phyloP scores from a whole-genome alignment of 306 rosid species.

The Lotus japonicus region DNA sequence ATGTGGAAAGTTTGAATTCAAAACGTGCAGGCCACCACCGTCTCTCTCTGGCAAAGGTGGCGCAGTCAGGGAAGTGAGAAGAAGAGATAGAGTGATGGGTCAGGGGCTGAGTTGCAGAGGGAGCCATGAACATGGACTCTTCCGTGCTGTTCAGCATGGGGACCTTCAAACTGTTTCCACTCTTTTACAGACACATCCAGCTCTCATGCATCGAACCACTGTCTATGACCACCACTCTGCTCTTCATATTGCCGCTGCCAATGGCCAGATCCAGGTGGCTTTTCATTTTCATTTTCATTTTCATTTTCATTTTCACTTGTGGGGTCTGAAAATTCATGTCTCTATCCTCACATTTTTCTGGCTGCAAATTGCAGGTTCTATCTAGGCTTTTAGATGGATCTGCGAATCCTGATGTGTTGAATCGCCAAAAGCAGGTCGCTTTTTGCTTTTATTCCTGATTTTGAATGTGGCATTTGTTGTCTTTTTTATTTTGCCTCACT shows the following conservation, averaged over 20 bases:
- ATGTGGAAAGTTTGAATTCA: constrained; percentile 36
- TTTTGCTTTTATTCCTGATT: background rate
- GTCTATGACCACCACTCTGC: constrained; percentile 78
- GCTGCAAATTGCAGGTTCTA: constrained; percentile 45
- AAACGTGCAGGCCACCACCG: constrained; percentile 31
- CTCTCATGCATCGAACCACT: constrained; percentile 53
- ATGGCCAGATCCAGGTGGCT: constrained; percentile 92
- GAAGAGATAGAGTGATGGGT: constrained; percentile 50
- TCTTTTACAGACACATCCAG: constrained; percentile 43
- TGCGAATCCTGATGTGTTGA: constrained; percentile 74
- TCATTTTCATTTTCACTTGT: background rate
- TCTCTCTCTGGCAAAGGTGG: constrained; percentile 38
- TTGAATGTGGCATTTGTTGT: background rate
- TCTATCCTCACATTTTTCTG: background rate
- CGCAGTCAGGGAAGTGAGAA: background rate
- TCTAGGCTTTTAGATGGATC: constrained; percentile 69
- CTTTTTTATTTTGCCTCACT: background rate
- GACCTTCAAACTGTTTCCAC: constrained; percentile 44
- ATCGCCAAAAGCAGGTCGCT: constrained; percentile 88
- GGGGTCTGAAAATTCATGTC: background rate
- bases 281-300: background rate
- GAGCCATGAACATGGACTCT: constrained; percentile 64
- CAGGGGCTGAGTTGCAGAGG: constrained; percentile 85
- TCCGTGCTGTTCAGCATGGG: constrained; percentile 76
- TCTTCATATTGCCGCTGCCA: constrained; percentile 92